Evolutionary conservation across 2,329 filamentous ascomycete genomes (phyloP), one percentile per base, ranked within the genome.

Genomic region (Arthrobotrys sphaeroides): DNA sequence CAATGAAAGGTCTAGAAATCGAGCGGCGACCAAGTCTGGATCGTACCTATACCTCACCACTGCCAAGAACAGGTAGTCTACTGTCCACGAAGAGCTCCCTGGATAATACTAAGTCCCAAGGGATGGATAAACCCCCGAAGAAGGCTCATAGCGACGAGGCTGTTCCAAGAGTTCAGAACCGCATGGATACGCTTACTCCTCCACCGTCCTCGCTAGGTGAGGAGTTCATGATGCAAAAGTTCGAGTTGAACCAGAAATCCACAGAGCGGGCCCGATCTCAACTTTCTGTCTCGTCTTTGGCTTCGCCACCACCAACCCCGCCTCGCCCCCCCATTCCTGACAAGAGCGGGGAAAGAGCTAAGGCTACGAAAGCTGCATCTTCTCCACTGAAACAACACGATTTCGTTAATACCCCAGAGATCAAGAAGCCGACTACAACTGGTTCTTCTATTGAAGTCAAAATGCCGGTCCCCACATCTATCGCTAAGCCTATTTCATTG

Each of bases 181-280:
- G 73, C 13, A 61, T 64, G 49, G 65, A 77, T 62, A 72, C 73
- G 10, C 24, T 77, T n/a, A 72, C 66, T 33, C 73, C 66, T 49
- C 67, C 73, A 49, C 73, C 66, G 9, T 72, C 66, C 31, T 77
- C 67, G 22, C 53, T 70, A 38, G 64, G 62, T 2, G 73, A 72
- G 47, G 65, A 70, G 28, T 70, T 61, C 49, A 72, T 77, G 65
- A 75, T 75, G 72, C 72, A 75, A 55, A 72, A 65, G 66, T 60
- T 72, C 12, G 73, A 70, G 22, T 36, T 61, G 43, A 47, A 36
- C 38, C 67, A 68, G 28, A 77, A 70, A 22, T 72, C 73, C 6
- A 70, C 67, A 12, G 73, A 77, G 57, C 73, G 67, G n/a, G 67
- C 66, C 26, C 47, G 73, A 31, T 77, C 73, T 24, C 73, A 67